These are phyloP conservation scores for Claviceps sp. DNA, from an alignment of 2,329 filamentous ascomycete species.

Conservation along the genomic window DNA sequence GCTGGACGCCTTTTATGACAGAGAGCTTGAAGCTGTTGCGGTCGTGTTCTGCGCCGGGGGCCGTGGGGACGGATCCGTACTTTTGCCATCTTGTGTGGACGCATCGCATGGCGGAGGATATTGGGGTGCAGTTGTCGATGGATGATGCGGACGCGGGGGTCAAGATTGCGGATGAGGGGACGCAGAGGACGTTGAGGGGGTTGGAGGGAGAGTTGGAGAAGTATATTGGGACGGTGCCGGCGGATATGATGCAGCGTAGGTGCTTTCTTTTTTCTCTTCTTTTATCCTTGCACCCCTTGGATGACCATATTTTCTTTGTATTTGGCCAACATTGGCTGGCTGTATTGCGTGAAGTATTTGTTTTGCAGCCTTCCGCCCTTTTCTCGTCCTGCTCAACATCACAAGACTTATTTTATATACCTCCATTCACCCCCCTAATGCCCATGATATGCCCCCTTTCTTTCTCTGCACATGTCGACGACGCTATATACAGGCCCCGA, in stretches of 20 bases:
- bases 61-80: conserved; percentile 41
- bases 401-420: too few species aligned
- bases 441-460: too few species aligned
- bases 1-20: conserved; percentile 46
- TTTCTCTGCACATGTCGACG: too few species aligned
- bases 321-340: too few species aligned
- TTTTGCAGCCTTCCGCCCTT: too few species aligned
- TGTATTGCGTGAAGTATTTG: too few species aligned
- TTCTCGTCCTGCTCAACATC: too few species aligned
- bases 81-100: conserved; percentile 47
- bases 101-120: conserved; percentile 53
- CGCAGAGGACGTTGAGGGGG: conserved; percentile 48
- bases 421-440: too few species aligned
- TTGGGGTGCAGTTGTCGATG: conserved; percentile 51
- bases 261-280: neutral
- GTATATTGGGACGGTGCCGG: conserved; percentile 41
- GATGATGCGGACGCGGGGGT: conserved; percentile 45
- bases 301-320: too few species aligned
- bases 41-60: conserved; percentile 31
- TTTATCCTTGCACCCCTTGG: too few species aligned
- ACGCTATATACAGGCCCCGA: too few species aligned
- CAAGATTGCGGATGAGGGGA: conserved; percentile 47
- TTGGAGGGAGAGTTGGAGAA: conserved; percentile 52
- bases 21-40: conserved; percentile 45
- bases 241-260: conserved; percentile 43